Base-by-base conservation (phyloP, 495 filamentous ascomycete species). In the Ramalina intermedia region DNA sequence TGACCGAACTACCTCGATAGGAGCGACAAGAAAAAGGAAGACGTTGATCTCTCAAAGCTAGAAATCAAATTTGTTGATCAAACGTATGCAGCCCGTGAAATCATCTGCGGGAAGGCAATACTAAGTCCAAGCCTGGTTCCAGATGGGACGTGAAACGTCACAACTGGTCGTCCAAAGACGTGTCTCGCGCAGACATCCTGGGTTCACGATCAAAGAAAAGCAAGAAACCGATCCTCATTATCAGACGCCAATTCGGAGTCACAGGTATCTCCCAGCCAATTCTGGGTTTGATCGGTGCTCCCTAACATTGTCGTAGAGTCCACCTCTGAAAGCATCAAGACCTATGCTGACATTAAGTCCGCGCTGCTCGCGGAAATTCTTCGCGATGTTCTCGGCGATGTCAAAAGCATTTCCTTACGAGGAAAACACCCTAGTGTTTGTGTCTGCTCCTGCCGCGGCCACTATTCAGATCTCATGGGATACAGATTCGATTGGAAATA, bases 341-440 rank as follows among this genome's bases (percentile, higher is more conserved):
- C 55, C 1, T 59, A 49, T 13, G 16, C 56, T 67, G 12, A 53
- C 51, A 44, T 59, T 2, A 54, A 54, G 40, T 54, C 52, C 9
- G 47, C 49, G 18, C 29, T 53, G 41, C 53, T 67, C n/a, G 54
- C 57, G 43, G 64, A 63, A 35, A 53, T 61, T 46, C 50, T 67
- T 43, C 54, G 57, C 37, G 53, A 20, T 24, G 54, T 66, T 16
- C 40, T 67, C 36, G 20, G 55, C 13, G 54, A 60, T 24, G 57
- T 67, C 39, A 59, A 61, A 35, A 58, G 57, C 18, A 50, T 66
- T 45, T 64, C 55, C 39, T 53, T 66, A 12, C 55, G 61, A 29
- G 63, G 61, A 40, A 54, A 59, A 21, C 57, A 59, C 21, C 43
- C 48, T n/a, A 50, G 45, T 38, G 53, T 61, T 46, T 17, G 48